These are phyloP conservation scores for Pseudoneurospora amorphoporcata DNA, from an alignment of 495 filamentous ascomycete species.

Conservation along the genomic window DNA sequence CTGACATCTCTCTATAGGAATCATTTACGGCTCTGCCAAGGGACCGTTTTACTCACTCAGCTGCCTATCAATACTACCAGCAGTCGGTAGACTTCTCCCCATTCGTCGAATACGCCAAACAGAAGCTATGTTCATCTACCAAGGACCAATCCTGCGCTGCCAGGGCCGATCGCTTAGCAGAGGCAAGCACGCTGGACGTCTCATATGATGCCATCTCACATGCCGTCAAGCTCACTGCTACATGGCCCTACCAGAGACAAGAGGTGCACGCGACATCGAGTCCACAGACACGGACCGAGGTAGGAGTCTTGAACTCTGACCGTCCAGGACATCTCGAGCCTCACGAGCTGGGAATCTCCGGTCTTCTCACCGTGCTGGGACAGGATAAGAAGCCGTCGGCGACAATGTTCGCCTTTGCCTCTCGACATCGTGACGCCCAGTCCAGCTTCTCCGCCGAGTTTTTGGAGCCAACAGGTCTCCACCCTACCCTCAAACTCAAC, in stretches of 20 bases:
- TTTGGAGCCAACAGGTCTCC: slow-evolving; percentile 65
- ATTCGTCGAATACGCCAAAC: slow-evolving; percentile 47
- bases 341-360: slow-evolving; percentile 67
- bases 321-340: slow-evolving; percentile 45
- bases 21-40: slow-evolving; percentile 58
- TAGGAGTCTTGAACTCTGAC: slow-evolving; percentile 71
- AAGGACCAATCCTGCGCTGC: slow-evolving; percentile 24
- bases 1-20: slow-evolving; percentile 33
- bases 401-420: slow-evolving; percentile 81
- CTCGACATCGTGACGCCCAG: slow-evolving; percentile 60
- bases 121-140: slow-evolving; percentile 40
- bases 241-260: slow-evolving; percentile 41
- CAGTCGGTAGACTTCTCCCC: slow-evolving; percentile 44
- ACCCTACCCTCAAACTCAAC: slow-evolving; percentile 65
- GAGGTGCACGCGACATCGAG: slow-evolving; percentile 29
- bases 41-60: slow-evolving; percentile 53
- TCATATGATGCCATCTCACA: slow-evolving; percentile 67
- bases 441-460: slow-evolving; percentile 44
- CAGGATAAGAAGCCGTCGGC: slow-evolving; percentile 55
- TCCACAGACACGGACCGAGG: slow-evolving; percentile 45
- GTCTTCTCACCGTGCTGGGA: slow-evolving; percentile 69
- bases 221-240: slow-evolving; percentile 49
- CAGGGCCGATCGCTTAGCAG: slow-evolving; percentile 21
- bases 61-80: slow-evolving; percentile 60
- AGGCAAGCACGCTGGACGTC: slow-evolving; percentile 60